These are phyloP conservation scores for Neonectria magnoliae DNA, from an alignment of 2,329 filamentous ascomycete species.

Conservation along the genomic window DNA sequence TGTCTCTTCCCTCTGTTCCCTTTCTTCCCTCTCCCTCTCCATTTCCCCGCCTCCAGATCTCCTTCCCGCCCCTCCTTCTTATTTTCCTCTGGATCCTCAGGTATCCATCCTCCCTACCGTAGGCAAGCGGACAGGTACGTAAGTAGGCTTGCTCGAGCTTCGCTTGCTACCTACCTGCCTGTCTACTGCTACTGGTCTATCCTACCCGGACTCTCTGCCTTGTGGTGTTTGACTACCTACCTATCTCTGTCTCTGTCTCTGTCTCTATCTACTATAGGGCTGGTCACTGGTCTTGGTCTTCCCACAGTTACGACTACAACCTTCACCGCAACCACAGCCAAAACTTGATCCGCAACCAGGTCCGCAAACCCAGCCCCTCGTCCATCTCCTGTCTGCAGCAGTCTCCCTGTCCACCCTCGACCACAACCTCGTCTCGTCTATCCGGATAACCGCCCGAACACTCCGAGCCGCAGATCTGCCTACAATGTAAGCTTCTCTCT, in stretches of 20 bases:
- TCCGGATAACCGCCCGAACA: constrained; percentile 1
- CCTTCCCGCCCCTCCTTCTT: constrained; percentile 7
- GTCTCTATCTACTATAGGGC: neutral
- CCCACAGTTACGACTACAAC: neutral
- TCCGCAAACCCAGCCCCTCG: neutral
- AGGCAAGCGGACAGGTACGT: constrained; percentile 4
- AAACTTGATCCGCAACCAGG: neutral
- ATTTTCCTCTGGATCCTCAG: neutral
- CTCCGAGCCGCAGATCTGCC: neutral
- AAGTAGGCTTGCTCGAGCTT: constrained; percentile 1
- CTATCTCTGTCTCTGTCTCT: neutral
- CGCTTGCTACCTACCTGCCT: neutral
- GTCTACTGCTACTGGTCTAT: neutral
- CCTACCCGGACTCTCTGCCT: neutral
- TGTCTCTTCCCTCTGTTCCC: neutral
- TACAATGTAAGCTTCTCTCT: constrained; percentile 35
- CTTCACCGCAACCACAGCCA: neutral
- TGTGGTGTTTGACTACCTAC: neutral
- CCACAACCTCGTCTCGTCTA: neutral
- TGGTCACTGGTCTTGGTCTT: neutral
- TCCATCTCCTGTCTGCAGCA: neutral
- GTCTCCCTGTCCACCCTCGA: neutral
- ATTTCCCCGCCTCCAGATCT: constrained; percentile 20
- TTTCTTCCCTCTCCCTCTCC: neutral
- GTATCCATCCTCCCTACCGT: neutral